Percentiles rank a stretch among this genome's conserved stretches.
phyloP scores from a whole-genome alignment of 129 eudicot genomes.

The Chrysanthemum makinoi region DNA sequence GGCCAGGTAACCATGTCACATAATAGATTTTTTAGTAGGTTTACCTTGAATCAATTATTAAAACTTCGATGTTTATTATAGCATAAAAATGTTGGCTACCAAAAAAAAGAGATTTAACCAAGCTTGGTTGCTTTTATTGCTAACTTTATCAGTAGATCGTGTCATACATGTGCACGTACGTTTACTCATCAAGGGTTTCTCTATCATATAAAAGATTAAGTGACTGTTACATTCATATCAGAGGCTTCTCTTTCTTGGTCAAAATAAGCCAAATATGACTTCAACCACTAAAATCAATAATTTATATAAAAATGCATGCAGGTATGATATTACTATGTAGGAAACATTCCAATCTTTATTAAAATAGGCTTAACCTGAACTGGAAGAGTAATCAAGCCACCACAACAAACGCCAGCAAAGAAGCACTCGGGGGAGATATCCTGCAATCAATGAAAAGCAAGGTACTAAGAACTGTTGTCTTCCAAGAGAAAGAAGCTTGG shows the following conservation, averaged over 20 bases:
- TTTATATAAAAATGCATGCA: not conserved
- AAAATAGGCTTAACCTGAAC: slow-evolving; percentile 54
- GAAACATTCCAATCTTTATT: slow-evolving; percentile 1
- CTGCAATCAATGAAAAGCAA: slow-evolving; percentile 39
- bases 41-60: no score
- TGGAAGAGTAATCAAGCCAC: slow-evolving; percentile 87
- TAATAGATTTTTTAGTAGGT: no score
- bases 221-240: not conserved
- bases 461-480: not conserved
- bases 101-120: not conserved
- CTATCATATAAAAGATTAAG: not conserved
- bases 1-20: no score
- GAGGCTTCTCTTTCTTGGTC: not conserved
- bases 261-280: not conserved
- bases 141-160: not conserved
- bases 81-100: not conserved
- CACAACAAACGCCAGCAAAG: slow-evolving; percentile 96
- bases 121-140: not conserved
- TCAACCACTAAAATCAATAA: slow-evolving; percentile 2
- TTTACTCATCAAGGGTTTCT: not conserved
- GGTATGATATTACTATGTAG: not conserved
- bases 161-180: no score
- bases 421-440: slow-evolving; percentile 83
- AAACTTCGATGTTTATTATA: no score
- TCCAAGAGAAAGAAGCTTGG: slow-evolving; percentile 14